These are phyloP conservation scores for Umbelopsis sp. DNA, from an alignment of 192 early-diverging fungal genomes.

Conservation along the genomic window DNA sequence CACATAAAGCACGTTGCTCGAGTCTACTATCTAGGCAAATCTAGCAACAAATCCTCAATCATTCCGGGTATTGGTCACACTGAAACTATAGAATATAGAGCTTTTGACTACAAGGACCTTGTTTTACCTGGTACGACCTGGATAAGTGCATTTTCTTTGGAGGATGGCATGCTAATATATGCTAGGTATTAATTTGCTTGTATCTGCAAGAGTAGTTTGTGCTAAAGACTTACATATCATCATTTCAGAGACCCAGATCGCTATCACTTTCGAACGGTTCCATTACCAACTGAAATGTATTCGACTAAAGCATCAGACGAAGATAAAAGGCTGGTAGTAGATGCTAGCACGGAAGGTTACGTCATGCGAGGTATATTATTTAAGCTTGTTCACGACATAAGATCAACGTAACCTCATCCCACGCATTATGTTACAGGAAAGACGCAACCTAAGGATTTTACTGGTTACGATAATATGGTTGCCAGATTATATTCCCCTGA, in stretches of 20 bases:
- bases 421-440: neutral
- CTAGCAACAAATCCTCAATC: neutral
- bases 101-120: conserved; percentile 33
- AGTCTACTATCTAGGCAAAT: conserved; percentile 23
- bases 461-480: neutral
- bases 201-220: neutral
- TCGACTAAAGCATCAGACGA: neutral
- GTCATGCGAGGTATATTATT: neutral
- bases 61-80: no score
- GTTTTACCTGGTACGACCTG: conserved; percentile 32
- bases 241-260: conserved; percentile 9
- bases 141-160: conserved; percentile 30
- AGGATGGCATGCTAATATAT: conserved; percentile 33
- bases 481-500: neutral
- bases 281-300: neutral
- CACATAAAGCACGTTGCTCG: conserved; percentile 25
- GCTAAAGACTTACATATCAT: neutral
- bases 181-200: conserved; percentile 23
- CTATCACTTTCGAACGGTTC: conserved; percentile 12
- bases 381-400: no score
- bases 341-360: conserved; percentile 1
- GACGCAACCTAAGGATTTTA: neutral
- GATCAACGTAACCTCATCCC: no score
- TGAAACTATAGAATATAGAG: neutral
- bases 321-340: neutral